Percentiles rank a stretch among this genome's conserved stretches.
These are phyloP conservation scores for Suillus sp. DNA, from an alignment of 768 basidiomycete species.

Conservation along the genomic window DNA sequence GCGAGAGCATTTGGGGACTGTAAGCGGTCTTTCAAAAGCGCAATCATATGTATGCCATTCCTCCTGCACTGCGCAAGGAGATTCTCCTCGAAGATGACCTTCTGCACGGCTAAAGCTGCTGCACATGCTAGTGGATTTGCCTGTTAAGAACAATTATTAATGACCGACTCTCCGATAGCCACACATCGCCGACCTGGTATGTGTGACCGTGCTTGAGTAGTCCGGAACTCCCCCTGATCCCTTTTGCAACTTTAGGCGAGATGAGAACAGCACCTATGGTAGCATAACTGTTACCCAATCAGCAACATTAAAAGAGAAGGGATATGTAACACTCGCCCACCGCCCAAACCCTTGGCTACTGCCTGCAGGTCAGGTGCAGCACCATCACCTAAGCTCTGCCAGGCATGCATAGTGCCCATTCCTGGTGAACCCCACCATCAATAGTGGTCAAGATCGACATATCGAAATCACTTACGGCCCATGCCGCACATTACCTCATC, in stretches of 20 bases:
- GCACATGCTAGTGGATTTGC: constrained; percentile 77
- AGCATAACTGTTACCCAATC: constrained; percentile 55
- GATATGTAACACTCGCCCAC: constrained; percentile 56
- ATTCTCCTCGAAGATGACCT: constrained; percentile 67
- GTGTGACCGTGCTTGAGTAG: constrained; percentile 86
- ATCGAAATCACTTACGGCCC: constrained; percentile 62
- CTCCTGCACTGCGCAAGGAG: constrained; percentile 64
- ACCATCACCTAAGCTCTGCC: constrained; percentile 82
- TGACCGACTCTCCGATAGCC: neutral
- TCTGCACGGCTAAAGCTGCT: constrained; percentile 80
- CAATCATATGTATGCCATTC: constrained; percentile 63
- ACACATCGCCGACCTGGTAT: constrained; percentile 56
- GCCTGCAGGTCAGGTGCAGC: constrained; percentile 83
- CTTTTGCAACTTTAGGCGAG: constrained; percentile 68
- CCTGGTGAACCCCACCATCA: constrained; percentile 41
- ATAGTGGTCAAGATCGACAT: neutral
- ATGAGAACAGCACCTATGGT: constrained; percentile 83
- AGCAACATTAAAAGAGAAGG: neutral
- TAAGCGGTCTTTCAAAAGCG: constrained; percentile 56
- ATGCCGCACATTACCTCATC: constrained; percentile 95
- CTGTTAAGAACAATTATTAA: constrained; percentile 35
- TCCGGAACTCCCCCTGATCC: constrained; percentile 67
- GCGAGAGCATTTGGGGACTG: constrained; percentile 55
- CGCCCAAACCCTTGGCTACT: constrained; percentile 87
- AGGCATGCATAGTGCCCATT: constrained; percentile 85